phyloP scores from a whole-genome alignment of 2,329 filamentous ascomycete genomes.

The Thelonectria olida region DNA sequence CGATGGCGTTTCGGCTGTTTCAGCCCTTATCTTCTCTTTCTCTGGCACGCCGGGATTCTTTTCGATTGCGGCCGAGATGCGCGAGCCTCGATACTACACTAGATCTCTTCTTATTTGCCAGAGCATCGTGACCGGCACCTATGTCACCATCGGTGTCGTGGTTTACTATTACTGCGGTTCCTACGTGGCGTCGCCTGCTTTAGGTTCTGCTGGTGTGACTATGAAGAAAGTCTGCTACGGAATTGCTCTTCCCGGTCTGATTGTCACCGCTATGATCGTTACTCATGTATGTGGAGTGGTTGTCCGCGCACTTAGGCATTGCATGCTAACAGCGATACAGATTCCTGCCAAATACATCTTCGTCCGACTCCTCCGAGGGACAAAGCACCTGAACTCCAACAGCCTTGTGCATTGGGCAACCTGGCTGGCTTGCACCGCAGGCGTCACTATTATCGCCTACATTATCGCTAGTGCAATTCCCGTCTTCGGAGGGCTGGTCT shows the following conservation, averaged over 20 bases:
- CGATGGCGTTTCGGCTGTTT: slow-evolving; percentile 44
- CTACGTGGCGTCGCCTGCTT: slow-evolving; percentile 56
- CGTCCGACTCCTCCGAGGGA: slow-evolving; percentile 6
- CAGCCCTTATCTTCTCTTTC: slow-evolving; percentile 49
- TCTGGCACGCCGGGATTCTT: slow-evolving; percentile 49
- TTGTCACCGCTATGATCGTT: slow-evolving; percentile 40
- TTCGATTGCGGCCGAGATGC: slow-evolving; percentile 45
- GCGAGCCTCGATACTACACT: slow-evolving; percentile 40
- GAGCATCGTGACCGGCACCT: slow-evolving; percentile 43
- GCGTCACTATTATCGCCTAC: slow-evolving; percentile 30
- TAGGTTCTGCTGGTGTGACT: slow-evolving; percentile 53
- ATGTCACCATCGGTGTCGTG: slow-evolving; percentile 47
- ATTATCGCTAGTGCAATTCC: slow-evolving; percentile 36
- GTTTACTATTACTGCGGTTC: slow-evolving; percentile 58
- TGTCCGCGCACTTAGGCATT: too few relatives aligned
- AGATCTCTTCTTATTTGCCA: slow-evolving; percentile 39
- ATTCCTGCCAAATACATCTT: slow-evolving; percentile 13
- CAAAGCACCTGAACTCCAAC: slow-evolving; percentile 14
- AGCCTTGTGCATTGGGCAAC: slow-evolving; percentile 8
- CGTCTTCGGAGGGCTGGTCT: slow-evolving; percentile 28
- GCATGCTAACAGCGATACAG: background rate
- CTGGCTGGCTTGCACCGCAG: slow-evolving; percentile 27
- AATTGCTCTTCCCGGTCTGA: slow-evolving; percentile 42
- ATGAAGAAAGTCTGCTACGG: slow-evolving; percentile 58
- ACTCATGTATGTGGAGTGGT: slow-evolving; percentile 36